phyloP scores from a whole-genome alignment of 2,329 filamentous ascomycete species.

The Capronia coronata region DNA sequence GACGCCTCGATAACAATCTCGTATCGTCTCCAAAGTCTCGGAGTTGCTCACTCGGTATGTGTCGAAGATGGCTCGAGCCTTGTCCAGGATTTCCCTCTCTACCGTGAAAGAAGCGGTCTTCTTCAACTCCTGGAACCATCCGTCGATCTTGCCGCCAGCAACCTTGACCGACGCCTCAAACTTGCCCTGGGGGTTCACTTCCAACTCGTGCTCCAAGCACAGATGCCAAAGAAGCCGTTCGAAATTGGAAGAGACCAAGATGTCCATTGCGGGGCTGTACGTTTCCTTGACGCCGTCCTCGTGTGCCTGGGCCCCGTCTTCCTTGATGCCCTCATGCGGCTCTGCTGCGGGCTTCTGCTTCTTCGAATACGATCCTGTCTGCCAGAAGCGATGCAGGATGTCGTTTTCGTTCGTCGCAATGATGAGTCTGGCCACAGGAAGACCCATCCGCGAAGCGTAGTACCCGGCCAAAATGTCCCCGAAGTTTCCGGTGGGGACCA shows the following conservation, averaged over 20 bases:
- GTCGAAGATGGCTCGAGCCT: conserved; percentile 68
- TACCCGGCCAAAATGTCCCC: conserved; percentile 84
- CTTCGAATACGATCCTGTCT: conserved; percentile 81
- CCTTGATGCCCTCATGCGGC: conserved; percentile 30
- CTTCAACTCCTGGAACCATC: conserved; percentile 78
- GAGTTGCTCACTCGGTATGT: conserved; percentile 63
- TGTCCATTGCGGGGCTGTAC: conserved; percentile 93
- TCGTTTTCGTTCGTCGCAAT: conserved; percentile 97
- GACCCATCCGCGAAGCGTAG: conserved; percentile 78
- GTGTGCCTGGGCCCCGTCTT: conserved; percentile 57
- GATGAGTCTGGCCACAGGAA: conserved; percentile 80
- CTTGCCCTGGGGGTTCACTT: conserved; percentile 22
- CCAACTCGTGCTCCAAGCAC: conserved; percentile 60
- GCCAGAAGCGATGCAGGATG: conserved; percentile 92
- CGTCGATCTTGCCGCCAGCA: conserved; percentile 63
- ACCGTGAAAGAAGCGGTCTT: conserved; percentile 75
- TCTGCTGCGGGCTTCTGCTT: conserved; percentile 47
- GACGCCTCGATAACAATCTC: conserved; percentile 45
- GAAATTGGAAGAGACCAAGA: conserved; percentile 92
- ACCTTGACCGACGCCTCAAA: conserved; percentile 15
- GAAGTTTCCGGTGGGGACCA: conserved; percentile 94
- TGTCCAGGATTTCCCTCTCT: conserved; percentile 62
- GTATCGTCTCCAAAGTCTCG: conserved; percentile 64
- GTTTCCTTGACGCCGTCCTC: conserved; percentile 79
- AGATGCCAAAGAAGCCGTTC: conserved; percentile 93